These are phyloP conservation scores for Aspergillus bertholletiae DNA, from an alignment of 495 filamentous ascomycete species.

Conservation along the genomic window DNA sequence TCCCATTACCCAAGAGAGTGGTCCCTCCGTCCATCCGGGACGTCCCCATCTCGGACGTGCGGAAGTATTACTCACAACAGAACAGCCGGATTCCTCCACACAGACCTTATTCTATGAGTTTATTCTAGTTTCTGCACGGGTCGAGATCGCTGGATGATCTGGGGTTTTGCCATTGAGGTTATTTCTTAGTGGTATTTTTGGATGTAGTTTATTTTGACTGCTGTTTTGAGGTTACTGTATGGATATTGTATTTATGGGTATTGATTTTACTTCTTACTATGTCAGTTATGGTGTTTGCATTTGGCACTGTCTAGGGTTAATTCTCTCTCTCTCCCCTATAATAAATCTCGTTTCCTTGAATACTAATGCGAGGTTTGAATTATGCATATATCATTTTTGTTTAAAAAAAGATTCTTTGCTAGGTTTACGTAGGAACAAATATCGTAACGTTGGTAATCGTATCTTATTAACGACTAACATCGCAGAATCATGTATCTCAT, in stretches of 20 bases:
- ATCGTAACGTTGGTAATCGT: constrained; percentile 1
- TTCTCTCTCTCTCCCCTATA: too few relatives aligned
- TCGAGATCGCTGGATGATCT: constrained; percentile 6
- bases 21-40: background rate
- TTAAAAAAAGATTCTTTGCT: background rate
- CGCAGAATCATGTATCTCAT: background rate
- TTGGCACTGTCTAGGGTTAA: background rate
- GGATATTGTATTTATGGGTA: background rate
- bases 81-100: constrained; percentile 9
- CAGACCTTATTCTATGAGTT: constrained; percentile 1
- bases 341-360: too few relatives aligned
- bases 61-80: constrained; percentile 15
- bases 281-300: background rate
- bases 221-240: constrained; percentile 8
- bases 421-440: background rate
- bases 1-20: background rate
- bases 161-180: too few relatives aligned
- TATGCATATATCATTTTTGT: too few relatives aligned
- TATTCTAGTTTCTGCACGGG: background rate
- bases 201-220: constrained; percentile 23
- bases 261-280: background rate
- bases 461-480: constrained; percentile 17
- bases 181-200: constrained; percentile 9
- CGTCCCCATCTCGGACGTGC: constrained; percentile 18
- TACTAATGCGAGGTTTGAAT: too few relatives aligned